These are phyloP conservation scores for Phyllosticta citribraziliensis DNA, from an alignment of 2,329 filamentous ascomycete species.

Conservation along the genomic window DNA sequence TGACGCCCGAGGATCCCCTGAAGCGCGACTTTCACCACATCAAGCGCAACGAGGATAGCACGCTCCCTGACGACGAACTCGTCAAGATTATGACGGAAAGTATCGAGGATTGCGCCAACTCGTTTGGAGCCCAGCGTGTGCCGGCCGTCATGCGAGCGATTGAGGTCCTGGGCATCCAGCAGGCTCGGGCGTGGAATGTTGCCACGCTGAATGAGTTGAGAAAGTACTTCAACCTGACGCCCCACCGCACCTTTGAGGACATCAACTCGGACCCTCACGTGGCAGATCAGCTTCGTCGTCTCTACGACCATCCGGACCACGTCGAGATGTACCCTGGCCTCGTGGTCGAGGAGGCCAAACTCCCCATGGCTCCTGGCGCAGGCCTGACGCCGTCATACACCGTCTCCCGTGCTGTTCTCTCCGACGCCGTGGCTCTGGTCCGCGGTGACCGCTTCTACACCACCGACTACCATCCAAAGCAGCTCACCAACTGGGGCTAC, in stretches of 20 bases:
- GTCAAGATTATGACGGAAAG: slow-evolving; percentile 57
- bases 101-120: slow-evolving; percentile 65
- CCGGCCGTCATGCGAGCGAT: slow-evolving; percentile 64
- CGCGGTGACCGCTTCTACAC: slow-evolving; percentile 73
- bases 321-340: slow-evolving; percentile 75
- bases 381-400: slow-evolving; percentile 69
- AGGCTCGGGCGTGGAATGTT: slow-evolving; percentile 66
- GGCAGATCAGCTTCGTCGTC: slow-evolving; percentile 47
- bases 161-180: slow-evolving; percentile 72
- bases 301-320: slow-evolving; percentile 66
- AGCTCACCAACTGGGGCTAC: slow-evolving; percentile 78
- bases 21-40: slow-evolving; percentile 60
- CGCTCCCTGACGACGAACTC: slow-evolving; percentile 66
- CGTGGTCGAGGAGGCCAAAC: slow-evolving; percentile 65
- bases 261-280: slow-evolving; percentile 70
- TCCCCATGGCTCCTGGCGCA: slow-evolving; percentile 56
- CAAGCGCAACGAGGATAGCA: slow-evolving; percentile 54
- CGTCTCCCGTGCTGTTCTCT: slow-evolving; percentile 65
- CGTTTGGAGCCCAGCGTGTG: slow-evolving; percentile 55
- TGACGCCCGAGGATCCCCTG: slow-evolving; percentile 55
- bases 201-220: slow-evolving; percentile 78
- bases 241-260: slow-evolving; percentile 68
- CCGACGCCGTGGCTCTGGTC: slow-evolving; percentile 69
- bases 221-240: slow-evolving; percentile 68
- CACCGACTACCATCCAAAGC: slow-evolving; percentile 57